A percentile compares a stretch with the other conserved stretches of the same genome.
phyloP scores from a whole-genome alignment of 768 basidiomycete genomes.

The Boletus barrowsii region DNA sequence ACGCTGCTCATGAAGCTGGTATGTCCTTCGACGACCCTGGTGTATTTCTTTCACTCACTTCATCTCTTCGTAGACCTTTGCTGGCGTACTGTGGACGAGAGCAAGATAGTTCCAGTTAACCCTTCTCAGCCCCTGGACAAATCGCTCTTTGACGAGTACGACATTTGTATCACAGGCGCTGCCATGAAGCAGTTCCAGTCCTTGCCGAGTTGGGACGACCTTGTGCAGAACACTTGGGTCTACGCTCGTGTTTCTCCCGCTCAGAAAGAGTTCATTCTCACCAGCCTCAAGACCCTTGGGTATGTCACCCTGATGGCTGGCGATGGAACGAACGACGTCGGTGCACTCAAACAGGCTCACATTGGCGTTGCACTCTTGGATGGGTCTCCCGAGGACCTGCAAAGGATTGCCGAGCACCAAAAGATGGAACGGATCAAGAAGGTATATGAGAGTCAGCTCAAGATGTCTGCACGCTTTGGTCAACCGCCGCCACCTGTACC shows the following conservation, averaged over 20 bases:
- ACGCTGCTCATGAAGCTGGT: slow-evolving; percentile 69
- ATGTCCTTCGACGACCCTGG: slow-evolving; percentile 20
- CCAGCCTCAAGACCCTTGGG: slow-evolving; percentile 83
- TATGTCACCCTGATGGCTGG: slow-evolving; percentile 97
- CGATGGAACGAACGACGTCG: slow-evolving; percentile 98
- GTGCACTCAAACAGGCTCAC: slow-evolving; percentile 96
- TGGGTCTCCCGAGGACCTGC: slow-evolving; percentile 86
- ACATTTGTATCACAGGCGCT: slow-evolving; percentile 94
- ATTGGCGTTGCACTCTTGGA: slow-evolving; percentile 93
- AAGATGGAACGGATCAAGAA: slow-evolving; percentile 89
- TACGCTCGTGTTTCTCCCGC: slow-evolving; percentile 95
- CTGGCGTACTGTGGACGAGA: slow-evolving; percentile 94
- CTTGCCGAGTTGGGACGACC: slow-evolving; percentile 67
- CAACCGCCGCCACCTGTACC: slow-evolving; percentile 95
- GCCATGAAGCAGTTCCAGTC: slow-evolving; percentile 85
- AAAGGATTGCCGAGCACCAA: slow-evolving; percentile 92
- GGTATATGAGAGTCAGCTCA: slow-evolving; percentile 95
- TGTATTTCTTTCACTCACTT: neutral
- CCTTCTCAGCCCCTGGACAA: slow-evolving; percentile 74
- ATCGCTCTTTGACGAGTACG: slow-evolving; percentile 79
- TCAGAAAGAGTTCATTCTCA: slow-evolving; percentile 95
- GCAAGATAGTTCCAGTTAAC: slow-evolving; percentile 82
- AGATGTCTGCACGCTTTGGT: slow-evolving; percentile 84
- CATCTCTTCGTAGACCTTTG: slow-evolving; percentile 58
- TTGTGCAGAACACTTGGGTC: slow-evolving; percentile 96